Base-by-base conservation (phyloP, 306 rosid species). In the Oemleria cerasiformis region DNA sequence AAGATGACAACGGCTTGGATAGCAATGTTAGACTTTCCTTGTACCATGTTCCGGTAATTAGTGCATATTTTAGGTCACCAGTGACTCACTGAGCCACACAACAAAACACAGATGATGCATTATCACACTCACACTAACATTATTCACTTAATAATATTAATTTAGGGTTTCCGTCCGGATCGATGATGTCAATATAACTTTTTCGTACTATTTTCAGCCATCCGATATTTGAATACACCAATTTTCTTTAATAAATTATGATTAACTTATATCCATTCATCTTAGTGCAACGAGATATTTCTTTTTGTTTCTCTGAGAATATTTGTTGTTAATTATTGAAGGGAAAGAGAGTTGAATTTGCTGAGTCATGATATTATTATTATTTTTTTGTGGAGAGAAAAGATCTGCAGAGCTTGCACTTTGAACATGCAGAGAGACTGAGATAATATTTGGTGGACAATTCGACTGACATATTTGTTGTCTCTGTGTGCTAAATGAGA, bases 401-500 rank as follows among this genome's bases (percentile, higher is more conserved):
- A 25, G 71, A 48, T 48, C 9, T 48, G 59, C 42, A 66, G 59
- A 49, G 45, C 72, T 67, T 40, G 36, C 36, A 47, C 23, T 72
- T 63, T 41, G 48, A 75, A 65, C 73, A 59, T 55, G 79, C 73
- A 67, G 76, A 84, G 7, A 57, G 50, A 45, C 50, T 45, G 50
- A 45, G 36, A 17, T 53, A 77, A 44, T 72, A 54, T 34, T 80
- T 68, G 45, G 58, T n/a, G 50, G 54, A 51, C 61, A 67, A 76
- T 78, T 69, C 71, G 71, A 82, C 80, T 72, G 71, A 71, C 53
- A 42, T 53, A 49, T 30, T 30, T 30, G 41, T 72, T 83, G 82
- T 85, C 86, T 71, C 82, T 86, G 63, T 82, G 65, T 51, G 70
- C 70, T 73, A 75, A 79, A 67, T 73, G 78, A 78, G 81, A 81